These are phyloP conservation scores for Cornus controversa DNA, from an alignment of 148 eudicot genomes.

Conservation along the genomic window DNA sequence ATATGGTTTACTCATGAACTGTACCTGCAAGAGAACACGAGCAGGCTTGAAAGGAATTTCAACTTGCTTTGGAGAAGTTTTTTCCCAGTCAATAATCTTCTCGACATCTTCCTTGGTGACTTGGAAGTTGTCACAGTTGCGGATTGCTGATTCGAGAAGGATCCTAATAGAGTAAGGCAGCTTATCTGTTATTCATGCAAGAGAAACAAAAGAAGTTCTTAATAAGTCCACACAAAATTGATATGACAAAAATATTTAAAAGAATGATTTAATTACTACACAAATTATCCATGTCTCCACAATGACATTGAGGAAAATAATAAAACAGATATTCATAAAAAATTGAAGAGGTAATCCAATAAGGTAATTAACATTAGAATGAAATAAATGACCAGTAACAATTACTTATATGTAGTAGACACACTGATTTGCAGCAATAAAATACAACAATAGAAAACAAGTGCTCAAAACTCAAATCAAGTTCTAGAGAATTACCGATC, in stretches of 20 bases:
- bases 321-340: neutral
- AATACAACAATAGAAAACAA: neutral
- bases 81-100: slow-evolving; percentile 71
- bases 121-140: slow-evolving; percentile 66
- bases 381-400: neutral
- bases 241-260: neutral
- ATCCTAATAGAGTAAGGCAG: slow-evolving; percentile 66
- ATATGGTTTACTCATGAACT: neutral
- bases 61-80: slow-evolving; percentile 55
- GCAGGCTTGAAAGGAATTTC: slow-evolving; percentile 81
- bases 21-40: slow-evolving; percentile 63
- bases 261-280: neutral
- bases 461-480: neutral
- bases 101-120: slow-evolving; percentile 68
- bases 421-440: neutral
- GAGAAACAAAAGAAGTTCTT: neutral
- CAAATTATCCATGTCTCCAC: neutral
- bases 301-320: neutral
- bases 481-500: slow-evolving; percentile 38
- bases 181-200: slow-evolving; percentile 36
- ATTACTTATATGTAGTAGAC: neutral
- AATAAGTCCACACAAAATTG: neutral
- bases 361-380: neutral
- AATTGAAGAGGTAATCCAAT: neutral
- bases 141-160: slow-evolving; percentile 69